Conservation (phyloP, 805 yeast species). For the Kazachstania africana region DNA sequence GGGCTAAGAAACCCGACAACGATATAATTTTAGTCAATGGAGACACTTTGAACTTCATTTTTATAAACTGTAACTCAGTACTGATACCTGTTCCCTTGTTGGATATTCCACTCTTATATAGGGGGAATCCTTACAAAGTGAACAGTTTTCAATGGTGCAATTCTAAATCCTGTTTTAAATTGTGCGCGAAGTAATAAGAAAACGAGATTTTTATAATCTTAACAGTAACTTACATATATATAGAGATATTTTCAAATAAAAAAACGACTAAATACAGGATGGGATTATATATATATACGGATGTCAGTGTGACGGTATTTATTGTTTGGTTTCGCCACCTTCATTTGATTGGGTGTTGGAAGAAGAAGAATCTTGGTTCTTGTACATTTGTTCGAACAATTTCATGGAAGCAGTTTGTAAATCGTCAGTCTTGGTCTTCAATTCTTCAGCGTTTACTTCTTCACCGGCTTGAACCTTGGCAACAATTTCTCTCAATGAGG, state of each 20-base stretch:
- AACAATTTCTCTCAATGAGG: constrained; percentile 51
- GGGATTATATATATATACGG: constrained; percentile 1
- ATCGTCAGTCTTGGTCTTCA: constrained; percentile 65
- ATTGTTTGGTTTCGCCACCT: constrained; percentile 3
- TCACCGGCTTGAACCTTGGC: constrained; percentile 56
- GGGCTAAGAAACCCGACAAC: constrained; percentile 47
- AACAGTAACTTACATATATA: no score
- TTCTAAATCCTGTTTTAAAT: no score
- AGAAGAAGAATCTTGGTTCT: constrained; percentile 12
- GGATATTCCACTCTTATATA: not conserved
- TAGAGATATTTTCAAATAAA: no score
- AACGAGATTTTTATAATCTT: no score
- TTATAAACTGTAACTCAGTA: no score
- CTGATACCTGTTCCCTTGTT: not conserved
- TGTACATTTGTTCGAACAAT: constrained; percentile 54
- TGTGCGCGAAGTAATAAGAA: no score
- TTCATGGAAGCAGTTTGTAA: constrained; percentile 65
- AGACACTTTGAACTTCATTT: constrained; percentile 23
- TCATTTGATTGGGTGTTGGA: constrained; percentile 5
- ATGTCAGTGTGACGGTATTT: not conserved
- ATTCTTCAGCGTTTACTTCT: constrained; percentile 40
- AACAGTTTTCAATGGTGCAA: no score
- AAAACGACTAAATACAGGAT: constrained; percentile 2
- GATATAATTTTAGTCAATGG: constrained; percentile 26
- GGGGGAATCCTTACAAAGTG: not conserved